Evolutionary conservation across 495 filamentous ascomycete genomes (phyloP).

Genomic region (Talaromyces liani): DNA sequence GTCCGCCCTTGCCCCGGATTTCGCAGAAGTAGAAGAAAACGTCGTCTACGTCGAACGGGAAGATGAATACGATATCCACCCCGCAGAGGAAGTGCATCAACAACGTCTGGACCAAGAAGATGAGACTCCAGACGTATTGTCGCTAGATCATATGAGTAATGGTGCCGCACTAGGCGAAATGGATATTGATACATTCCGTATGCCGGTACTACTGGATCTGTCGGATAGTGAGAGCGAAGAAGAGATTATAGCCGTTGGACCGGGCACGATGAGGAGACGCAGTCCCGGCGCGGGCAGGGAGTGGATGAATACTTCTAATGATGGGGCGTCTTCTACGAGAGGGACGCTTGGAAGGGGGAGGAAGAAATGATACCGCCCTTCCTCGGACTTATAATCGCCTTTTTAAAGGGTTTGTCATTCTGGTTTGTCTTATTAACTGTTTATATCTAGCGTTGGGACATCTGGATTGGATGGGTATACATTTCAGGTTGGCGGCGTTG

Average conservation of each 20-base stretch:
- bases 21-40: constrained; percentile 96
- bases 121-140: constrained; percentile 81
- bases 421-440: neutral
- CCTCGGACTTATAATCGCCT: neutral
- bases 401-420: neutral
- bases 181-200: constrained; percentile 60
- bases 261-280: constrained; percentile 75
- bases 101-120: constrained; percentile 83
- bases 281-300: constrained; percentile 53
- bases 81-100: constrained; percentile 89
- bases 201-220: constrained; percentile 83
- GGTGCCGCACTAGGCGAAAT: constrained; percentile 25
- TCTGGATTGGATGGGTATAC: neutral
- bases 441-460: neutral
- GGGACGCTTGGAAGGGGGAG: constrained; percentile 12
- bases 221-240: constrained; percentile 73
- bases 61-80: constrained; percentile 97
- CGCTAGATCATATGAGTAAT: constrained; percentile 57
- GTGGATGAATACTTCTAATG: constrained; percentile 40
- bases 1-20: constrained; percentile 95
- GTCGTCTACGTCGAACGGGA: constrained; percentile 92
- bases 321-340: constrained; percentile 15
- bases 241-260: constrained; percentile 77
- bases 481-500: neutral
- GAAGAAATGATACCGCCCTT: constrained; percentile 10